Conservation (phyloP, 169 alveolate genomes). For the Plasmodium ovale region DNA sequence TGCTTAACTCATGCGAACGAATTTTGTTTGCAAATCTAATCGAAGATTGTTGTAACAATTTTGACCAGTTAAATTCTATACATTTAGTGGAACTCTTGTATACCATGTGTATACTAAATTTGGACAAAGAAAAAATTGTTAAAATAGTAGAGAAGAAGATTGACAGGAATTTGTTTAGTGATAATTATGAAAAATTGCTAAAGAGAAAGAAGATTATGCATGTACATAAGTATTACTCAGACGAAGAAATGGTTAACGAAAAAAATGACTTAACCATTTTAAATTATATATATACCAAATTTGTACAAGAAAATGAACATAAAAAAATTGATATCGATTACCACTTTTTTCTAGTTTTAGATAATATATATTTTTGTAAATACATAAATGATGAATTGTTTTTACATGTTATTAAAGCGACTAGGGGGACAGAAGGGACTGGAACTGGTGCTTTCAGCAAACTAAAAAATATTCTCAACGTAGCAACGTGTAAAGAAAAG, state of each 20-base stretch:
- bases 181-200: conserved; percentile 10
- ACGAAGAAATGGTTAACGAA: conserved; percentile 24
- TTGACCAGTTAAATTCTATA: conserved; percentile 11
- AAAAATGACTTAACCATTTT: conserved; percentile 38
- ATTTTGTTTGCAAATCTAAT: conserved; percentile 52
- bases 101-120: conserved; percentile 33
- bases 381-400: conserved; percentile 42
- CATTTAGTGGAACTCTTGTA: conserved; percentile 33
- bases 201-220: conserved; percentile 21
- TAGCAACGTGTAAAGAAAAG: conserved; percentile 6
- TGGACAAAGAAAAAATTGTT: conserved; percentile 41
- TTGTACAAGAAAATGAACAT: neutral
- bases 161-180: neutral
- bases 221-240: neutral
- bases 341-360: neutral
- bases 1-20: conserved; percentile 38
- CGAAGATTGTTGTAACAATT: conserved; percentile 69
- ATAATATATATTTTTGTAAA: conserved; percentile 25
- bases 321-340: conserved; percentile 1
- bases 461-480: conserved; percentile 7
- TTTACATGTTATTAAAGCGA: conserved; percentile 20
- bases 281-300: conserved; percentile 49
- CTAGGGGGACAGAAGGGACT: neutral
- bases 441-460: conserved; percentile 1
- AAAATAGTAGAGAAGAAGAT: conserved; percentile 27